Evolutionary conservation across 495 filamentous ascomycete species (phyloP).

Genomic region (Aspergillus homomorphus): DNA sequence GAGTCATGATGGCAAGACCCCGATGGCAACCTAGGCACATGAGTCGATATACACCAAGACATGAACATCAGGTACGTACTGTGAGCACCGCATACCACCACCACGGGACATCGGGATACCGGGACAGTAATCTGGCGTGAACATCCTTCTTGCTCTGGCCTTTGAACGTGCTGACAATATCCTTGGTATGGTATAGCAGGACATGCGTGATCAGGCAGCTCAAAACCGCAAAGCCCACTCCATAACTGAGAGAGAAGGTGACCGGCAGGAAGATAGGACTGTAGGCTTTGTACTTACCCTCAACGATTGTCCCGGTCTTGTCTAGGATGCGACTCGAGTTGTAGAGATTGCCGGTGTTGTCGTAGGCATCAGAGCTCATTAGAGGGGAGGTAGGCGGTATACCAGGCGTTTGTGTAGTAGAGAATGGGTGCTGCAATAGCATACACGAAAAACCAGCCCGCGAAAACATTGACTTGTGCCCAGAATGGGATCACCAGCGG

Average conservation of each 20-base stretch:
- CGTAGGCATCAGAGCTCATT: conserved; percentile 67
- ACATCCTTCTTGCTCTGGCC: conserved; percentile 58
- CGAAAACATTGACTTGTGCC: conserved; percentile 84
- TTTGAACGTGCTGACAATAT: conserved; percentile 22
- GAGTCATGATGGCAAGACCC: conserved; percentile 73
- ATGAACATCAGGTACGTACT: conserved; percentile 4
- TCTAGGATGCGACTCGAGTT: conserved; percentile 73
- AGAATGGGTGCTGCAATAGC: conserved; percentile 77
- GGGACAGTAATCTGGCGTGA: conserved; percentile 70
- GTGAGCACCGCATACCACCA: conserved; percentile 73
- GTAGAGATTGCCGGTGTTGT: conserved; percentile 72
- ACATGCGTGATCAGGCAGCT: conserved; percentile 44
- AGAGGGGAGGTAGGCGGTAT: conserved; percentile 77
- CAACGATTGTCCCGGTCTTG: conserved; percentile 64
- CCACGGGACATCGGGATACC: conserved; percentile 72
- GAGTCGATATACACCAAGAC: not conserved
- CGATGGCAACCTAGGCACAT: conserved; percentile 53
- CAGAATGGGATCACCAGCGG: conserved; percentile 82
- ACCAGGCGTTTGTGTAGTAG: conserved; percentile 70
- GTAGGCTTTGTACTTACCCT: conserved; percentile 66
- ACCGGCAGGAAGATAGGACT: conserved; percentile 76
- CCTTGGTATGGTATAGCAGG: conserved; percentile 13
- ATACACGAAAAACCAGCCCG: conserved; percentile 76
- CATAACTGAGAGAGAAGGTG: conserved; percentile 74
- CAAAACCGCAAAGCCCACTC: conserved; percentile 72